Conservation (phyloP, 371 early-diverging fungal species). For the Sporodiniella umbellata region DNA sequence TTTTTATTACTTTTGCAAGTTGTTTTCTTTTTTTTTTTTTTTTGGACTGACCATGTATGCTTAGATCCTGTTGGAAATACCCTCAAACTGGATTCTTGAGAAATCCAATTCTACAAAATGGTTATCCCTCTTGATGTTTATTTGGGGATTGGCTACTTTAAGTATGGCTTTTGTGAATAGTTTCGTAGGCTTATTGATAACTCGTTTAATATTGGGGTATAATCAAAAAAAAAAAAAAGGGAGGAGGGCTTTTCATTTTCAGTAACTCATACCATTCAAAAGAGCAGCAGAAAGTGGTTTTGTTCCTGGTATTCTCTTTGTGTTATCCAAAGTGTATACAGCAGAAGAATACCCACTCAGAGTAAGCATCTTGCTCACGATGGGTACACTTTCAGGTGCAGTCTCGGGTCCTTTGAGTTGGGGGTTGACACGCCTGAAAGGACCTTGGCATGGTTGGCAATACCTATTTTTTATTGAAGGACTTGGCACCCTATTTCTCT, state of each 20-base stretch:
- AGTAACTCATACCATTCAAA: background rate
- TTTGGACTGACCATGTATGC: background rate
- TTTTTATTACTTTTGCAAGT: constrained; percentile 35
- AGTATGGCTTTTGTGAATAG: constrained; percentile 24
- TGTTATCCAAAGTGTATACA: constrained; percentile 25
- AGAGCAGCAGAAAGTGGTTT: constrained; percentile 36
- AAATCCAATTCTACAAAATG: constrained; percentile 32
- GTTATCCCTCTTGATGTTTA: constrained; percentile 42
- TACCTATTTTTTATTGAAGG: constrained; percentile 35
- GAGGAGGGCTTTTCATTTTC: no score
- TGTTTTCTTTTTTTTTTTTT: background rate
- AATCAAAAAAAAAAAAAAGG: background rate
- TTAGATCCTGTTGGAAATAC: constrained; percentile 45
- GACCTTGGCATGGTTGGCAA: constrained; percentile 30
- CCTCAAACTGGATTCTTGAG: constrained; percentile 39
- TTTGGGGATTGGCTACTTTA: constrained; percentile 38
- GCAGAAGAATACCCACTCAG: constrained; percentile 26
- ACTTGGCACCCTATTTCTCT: constrained; percentile 15
- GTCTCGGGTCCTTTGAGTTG: constrained; percentile 29
- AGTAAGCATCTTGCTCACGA: constrained; percentile 20
- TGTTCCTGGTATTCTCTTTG: constrained; percentile 29
- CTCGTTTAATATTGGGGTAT: constrained; percentile 34
- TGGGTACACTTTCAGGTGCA: constrained; percentile 25
- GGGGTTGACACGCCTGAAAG: constrained; percentile 21
- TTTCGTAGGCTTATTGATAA: constrained; percentile 15